phyloP scores from a whole-genome alignment of 306 rosid species.

The Hippophae tibetana region DNA sequence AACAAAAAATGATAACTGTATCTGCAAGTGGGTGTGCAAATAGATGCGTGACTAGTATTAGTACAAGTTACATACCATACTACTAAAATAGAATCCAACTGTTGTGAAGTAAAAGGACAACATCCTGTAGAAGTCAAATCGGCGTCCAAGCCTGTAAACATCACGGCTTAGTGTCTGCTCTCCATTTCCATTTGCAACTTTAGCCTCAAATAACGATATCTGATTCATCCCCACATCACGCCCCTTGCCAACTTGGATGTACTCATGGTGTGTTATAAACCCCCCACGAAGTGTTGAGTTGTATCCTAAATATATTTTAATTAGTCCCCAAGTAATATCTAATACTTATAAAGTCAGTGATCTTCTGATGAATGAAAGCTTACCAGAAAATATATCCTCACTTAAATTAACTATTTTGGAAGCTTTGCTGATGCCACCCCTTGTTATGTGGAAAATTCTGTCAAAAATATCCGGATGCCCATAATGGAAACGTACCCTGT shows the following conservation, averaged over 20 bases:
- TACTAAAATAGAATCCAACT: slow-evolving; percentile 95
- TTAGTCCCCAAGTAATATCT: slow-evolving; percentile 15
- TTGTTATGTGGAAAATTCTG: slow-evolving; percentile 91
- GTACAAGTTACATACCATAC: slow-evolving; percentile 48
- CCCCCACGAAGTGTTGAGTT: slow-evolving; percentile 90
- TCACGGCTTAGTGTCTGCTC: slow-evolving; percentile 97
- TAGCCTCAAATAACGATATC: slow-evolving; percentile 91
- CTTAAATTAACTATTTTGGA: slow-evolving; percentile 79
- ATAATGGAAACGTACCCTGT: slow-evolving; percentile 95
- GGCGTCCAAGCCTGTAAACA: slow-evolving; percentile 91
- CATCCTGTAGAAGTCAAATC: slow-evolving; percentile 93
- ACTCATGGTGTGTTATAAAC: slow-evolving; percentile 84
- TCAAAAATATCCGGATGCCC: slow-evolving; percentile 99
- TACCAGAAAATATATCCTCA: slow-evolving; percentile 97
- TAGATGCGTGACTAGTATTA: neutral
- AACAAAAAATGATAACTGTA: neutral
- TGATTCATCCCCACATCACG: slow-evolving; percentile 98
- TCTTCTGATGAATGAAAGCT: slow-evolving; percentile 17
- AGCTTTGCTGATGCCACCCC: slow-evolving; percentile 99
- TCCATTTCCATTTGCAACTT: slow-evolving; percentile 98
- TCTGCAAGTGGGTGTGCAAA: neutral
- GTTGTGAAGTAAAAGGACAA: slow-evolving; percentile 95
- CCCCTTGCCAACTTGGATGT: slow-evolving; percentile 97
- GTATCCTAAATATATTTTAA: slow-evolving; percentile 41
- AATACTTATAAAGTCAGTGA: slow-evolving; percentile 12